phyloP scores from a whole-genome alignment of 768 basidiomycete genomes.

The Leccinellum albellum region DNA sequence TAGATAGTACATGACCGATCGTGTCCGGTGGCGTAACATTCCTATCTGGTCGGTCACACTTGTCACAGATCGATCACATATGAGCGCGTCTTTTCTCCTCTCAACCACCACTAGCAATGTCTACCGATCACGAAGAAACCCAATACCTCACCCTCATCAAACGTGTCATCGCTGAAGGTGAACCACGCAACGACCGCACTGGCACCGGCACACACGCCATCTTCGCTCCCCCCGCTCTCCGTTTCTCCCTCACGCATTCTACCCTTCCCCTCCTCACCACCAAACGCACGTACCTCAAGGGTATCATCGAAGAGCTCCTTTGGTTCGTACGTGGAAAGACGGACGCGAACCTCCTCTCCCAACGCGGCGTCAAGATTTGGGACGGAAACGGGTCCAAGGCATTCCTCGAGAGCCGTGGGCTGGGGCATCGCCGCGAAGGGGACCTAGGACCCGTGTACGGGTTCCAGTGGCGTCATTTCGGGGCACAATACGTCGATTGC shows the following conservation, averaged over 20 bases:
- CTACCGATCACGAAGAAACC: constrained; percentile 66
- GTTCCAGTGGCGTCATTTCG: constrained; percentile 96
- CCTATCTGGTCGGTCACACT: too few relatives aligned
- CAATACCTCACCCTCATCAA: constrained; percentile 87
- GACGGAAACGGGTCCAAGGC: constrained; percentile 91
- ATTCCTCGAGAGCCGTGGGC: constrained; percentile 80
- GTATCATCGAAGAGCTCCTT: constrained; percentile 88
- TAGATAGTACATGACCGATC: too few relatives aligned
- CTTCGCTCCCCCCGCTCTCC: constrained; percentile 87
- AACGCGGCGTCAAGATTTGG: constrained; percentile 94
- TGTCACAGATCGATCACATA: too few relatives aligned
- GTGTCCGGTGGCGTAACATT: too few relatives aligned
- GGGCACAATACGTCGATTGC: constrained; percentile 74
- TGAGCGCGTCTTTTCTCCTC: too few relatives aligned
- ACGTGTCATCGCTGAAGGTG: constrained; percentile 71
- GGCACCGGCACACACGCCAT: constrained; percentile 91
- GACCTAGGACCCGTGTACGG: constrained; percentile 97
- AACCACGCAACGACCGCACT: constrained; percentile 82
- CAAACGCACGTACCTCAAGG: constrained; percentile 89
- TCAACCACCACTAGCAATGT: not conserved
- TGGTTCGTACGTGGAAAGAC: constrained; percentile 91
- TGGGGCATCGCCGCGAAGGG: constrained; percentile 82
- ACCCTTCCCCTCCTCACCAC: constrained; percentile 90
- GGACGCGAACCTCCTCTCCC: constrained; percentile 69
- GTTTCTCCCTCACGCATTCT: constrained; percentile 77